These are phyloP conservation scores for Aquilaria malaccensis DNA, from an alignment of 345 rosid species.

Conservation along the genomic window DNA sequence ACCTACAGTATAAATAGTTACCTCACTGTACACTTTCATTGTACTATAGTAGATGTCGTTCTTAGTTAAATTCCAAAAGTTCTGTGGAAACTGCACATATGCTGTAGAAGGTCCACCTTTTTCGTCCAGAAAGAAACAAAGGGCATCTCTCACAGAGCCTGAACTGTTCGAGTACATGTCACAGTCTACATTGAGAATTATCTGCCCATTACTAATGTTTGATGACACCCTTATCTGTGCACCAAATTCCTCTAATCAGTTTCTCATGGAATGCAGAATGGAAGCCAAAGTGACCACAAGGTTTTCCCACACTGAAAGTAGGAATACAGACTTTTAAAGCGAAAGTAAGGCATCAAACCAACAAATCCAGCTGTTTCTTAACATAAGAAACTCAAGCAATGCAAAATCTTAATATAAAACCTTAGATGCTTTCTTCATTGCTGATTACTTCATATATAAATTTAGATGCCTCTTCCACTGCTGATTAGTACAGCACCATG, in stretches of 20 bases:
- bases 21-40: slow-evolving; percentile 14
- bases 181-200: slow-evolving; percentile 58
- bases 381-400: too few species aligned
- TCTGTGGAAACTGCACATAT: slow-evolving; percentile 62
- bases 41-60: slow-evolving; percentile 41
- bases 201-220: slow-evolving; percentile 42
- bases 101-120: slow-evolving; percentile 44
- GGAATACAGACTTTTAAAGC: too few species aligned
- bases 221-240: slow-evolving; percentile 60
- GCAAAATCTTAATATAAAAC: too few species aligned
- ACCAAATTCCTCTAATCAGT: not conserved
- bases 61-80: slow-evolving; percentile 36
- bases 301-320: too few species aligned
- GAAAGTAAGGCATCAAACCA: too few species aligned
- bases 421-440: too few species aligned
- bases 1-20: slow-evolving; percentile 5
- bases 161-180: slow-evolving; percentile 75
- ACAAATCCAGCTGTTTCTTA: too few species aligned
- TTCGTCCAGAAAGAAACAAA: slow-evolving; percentile 77
- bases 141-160: slow-evolving; percentile 45
- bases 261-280: too few species aligned
- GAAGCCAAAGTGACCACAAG: too few species aligned
- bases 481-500: too few species aligned
- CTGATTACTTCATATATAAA: too few species aligned
- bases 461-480: too few species aligned